Conservation (phyloP, 2,329 filamentous ascomycete species). For the Gyromitra esculenta region DNA sequence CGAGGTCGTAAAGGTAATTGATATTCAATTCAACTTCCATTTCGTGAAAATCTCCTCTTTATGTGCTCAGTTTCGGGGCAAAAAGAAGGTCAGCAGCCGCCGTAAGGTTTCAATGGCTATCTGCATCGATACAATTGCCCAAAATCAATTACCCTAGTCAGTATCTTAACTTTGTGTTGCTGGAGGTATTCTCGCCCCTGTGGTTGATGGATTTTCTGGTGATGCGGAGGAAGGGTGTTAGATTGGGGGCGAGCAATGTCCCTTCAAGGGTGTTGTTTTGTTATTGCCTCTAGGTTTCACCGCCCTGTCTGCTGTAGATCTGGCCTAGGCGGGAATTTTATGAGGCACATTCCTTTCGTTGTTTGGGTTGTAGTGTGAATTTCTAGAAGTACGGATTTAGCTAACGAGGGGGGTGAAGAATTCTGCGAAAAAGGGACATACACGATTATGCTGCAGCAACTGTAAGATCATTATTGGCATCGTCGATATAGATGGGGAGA, state of each 20-base stretch:
- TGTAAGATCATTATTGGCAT: constrained; percentile 50
- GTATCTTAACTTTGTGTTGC: constrained; percentile 18
- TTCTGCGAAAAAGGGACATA: background rate
- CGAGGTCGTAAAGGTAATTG: constrained; percentile 57
- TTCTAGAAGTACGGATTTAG: background rate
- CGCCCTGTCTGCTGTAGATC: constrained; percentile 42
- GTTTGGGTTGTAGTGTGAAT: background rate
- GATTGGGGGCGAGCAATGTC: constrained; percentile 3
- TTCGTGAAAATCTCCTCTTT: constrained; percentile 15
- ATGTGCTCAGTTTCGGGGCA: constrained; percentile 57
- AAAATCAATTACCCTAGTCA: constrained; percentile 59
- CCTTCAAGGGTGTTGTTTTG: constrained; percentile 10
- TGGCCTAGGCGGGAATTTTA: constrained; percentile 47
- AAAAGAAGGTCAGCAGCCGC: constrained; percentile 62
- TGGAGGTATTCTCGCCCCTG: constrained; percentile 10
- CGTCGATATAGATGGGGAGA: constrained; percentile 60
- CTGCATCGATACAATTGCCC: constrained; percentile 64
- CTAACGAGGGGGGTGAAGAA: constrained; percentile 28
- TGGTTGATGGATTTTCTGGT: constrained; percentile 7
- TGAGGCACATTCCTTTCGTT: constrained; percentile 37
- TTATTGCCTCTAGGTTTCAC: constrained; percentile 48
- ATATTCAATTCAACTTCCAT: background rate
- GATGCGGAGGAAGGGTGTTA: background rate
- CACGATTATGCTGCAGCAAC: constrained; percentile 30
- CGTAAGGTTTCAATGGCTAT: constrained; percentile 59